Evolutionary conservation across 805 yeast species (phyloP).

Genomic region (Barnettozyma populi): DNA sequence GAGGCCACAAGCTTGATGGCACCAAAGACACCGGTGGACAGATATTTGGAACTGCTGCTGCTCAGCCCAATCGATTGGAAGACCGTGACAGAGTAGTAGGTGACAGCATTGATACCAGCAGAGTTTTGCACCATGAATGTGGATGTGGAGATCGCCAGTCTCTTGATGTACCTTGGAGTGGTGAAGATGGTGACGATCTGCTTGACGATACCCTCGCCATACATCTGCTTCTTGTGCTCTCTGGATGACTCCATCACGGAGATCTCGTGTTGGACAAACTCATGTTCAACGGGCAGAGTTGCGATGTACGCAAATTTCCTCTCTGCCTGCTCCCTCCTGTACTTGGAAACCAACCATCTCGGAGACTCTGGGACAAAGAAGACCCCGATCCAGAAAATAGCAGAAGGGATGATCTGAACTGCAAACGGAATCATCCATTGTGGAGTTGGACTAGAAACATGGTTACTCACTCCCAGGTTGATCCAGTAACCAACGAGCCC

Average conservation of each 20-base stretch:
- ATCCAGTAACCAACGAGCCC: constrained; percentile 46
- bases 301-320: constrained; percentile 34
- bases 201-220: constrained; percentile 35
- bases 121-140: constrained; percentile 41
- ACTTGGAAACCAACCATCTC: constrained; percentile 35
- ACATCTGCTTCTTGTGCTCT: constrained; percentile 21
- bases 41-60: constrained; percentile 38
- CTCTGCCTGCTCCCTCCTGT: constrained; percentile 32
- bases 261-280: constrained; percentile 37
- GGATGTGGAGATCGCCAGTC: constrained; percentile 34
- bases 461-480: constrained; percentile 39
- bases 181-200: constrained; percentile 34
- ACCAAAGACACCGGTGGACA: constrained; percentile 50
- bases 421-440: constrained; percentile 48
- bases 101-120: constrained; percentile 46
- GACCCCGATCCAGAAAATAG: constrained; percentile 35
- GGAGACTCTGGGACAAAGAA: constrained; percentile 41
- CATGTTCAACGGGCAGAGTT: constrained; percentile 32
- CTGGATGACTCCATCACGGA: constrained; percentile 25
- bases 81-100: constrained; percentile 47
- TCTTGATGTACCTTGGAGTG: constrained; percentile 27
- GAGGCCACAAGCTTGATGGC: constrained; percentile 38
- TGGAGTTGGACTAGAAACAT: constrained; percentile 22
- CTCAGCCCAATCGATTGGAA: constrained; percentile 44
- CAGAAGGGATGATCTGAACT: constrained; percentile 41